Evolutionary conservation across 2,329 filamentous ascomycete species (phyloP), one percentile per base, ranked within the genome.

Genomic region (Neonectria sp.): DNA sequence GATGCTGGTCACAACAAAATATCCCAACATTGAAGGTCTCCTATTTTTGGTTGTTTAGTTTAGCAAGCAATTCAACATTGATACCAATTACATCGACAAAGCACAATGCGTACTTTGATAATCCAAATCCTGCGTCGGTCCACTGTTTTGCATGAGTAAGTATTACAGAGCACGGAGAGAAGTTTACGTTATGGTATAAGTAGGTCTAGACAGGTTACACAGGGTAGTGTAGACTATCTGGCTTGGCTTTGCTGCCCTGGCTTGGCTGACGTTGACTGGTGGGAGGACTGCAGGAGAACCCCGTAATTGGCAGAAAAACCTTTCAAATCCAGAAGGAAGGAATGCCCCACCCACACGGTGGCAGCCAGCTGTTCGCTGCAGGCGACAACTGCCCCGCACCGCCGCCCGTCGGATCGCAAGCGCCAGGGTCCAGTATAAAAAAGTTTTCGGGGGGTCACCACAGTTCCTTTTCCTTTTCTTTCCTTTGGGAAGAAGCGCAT

Each of bases 401-500:
- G 46, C 66, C 65, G 51, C 66, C 69, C 66, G 71, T 70, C 59
- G 65, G 66, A 64, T 65, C 63, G 65, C 68, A 57, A 58, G 61
- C 61, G 56, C 58, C 68, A 70, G 75, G 75, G 71, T 72, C 67
- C 55, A 53, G 40, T 73, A 76, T 77, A 81, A 84, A 84, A 84
- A 83, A 84, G 78, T 80, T 80, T 81, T 76, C 67, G 70, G 72
- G 60, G 73, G 73, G 73, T 73, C 70, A 73, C 75, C 67, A 75
- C 72, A 73, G 74, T 73, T 71, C 68, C 79, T 81, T 80, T 78
- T 75, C 82, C 81, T 78, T 79, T 83, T 84, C 71, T 80, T 84
- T 85, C 80, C 82, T 83, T 82, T 81, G 85, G 85, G 85, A 86
- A 86, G 85, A 86, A 86, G 84, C 84, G 80, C 81, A 77, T 70